Evolutionary conservation across 164 flowering plant species (phyloP), one percentile per base, ranked within the genome.

Genomic region (Chloranthus sessilifolius): DNA sequence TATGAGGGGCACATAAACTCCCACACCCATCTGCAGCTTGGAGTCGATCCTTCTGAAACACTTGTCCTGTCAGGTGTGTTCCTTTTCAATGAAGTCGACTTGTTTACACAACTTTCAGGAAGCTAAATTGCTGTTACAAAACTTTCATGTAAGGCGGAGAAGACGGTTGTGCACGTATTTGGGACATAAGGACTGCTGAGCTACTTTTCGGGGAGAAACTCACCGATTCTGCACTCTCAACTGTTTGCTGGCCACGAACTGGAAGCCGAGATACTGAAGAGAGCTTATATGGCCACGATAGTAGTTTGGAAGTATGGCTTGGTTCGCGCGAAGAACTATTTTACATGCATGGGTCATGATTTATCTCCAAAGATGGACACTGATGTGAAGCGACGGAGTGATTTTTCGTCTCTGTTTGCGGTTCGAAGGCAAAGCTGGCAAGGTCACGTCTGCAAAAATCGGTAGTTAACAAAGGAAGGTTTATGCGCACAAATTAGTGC

Each of bases 1-100:
- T 88, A 88, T 63, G 92, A 79, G 16, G 98, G 95, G 46, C 82
- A 80, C 45, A 78, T 79, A 25, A 91, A 91, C 63, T 74, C 94
- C 50, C 95, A 85, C 61, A 70, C 82, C 47, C 88, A 72, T 36
- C 52, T 83, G 48, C 81, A 77, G 58, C 74, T 91, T 56, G 94
- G 82, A 35, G 79, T 88, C 27, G 94, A 91, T 66, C 83, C 80
- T 40, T 70, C 74, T 45, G 98, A 88, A 71, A 74, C 75, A 67
- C 71, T 83, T 53, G 56, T 91, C 16, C 62, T 83, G 70, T 78
- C 98, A 74, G 98, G 98, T 87, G 35, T 24, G 17, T 50, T 39
- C 10, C 46, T 14, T 43, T 47, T 35, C 17, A 29, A 0, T 62
- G 53, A 27, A 37, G 41, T 38, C 15, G 22, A 36, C 20, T 12